Conservation (phyloP, 1,284 basidiomycete species). For the Agroathelia rolfsii region DNA sequence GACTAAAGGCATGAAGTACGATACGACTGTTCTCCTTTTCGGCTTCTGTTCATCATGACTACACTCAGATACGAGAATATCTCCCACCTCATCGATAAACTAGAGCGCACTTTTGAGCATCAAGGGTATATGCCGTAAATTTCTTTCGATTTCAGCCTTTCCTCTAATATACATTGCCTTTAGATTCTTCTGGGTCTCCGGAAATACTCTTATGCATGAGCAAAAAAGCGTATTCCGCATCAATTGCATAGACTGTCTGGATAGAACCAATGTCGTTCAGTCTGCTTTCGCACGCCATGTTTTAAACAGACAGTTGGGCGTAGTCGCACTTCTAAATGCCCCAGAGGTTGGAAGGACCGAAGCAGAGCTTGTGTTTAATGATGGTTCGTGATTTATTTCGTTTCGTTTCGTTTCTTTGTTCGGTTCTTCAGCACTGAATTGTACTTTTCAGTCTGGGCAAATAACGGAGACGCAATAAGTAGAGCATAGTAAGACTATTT, state of each 20-base stretch:
- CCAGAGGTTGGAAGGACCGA: slow-evolving; percentile 40
- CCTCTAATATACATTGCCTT: too few species aligned
- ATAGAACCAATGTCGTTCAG: slow-evolving; percentile 88
- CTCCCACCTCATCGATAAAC: slow-evolving; percentile 58
- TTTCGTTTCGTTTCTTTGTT: slow-evolving; percentile 2
- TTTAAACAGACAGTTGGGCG: slow-evolving; percentile 72
- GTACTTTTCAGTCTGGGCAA: slow-evolving; percentile 84
- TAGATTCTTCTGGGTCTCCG: slow-evolving; percentile 82
- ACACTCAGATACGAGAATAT: slow-evolving; percentile 85
- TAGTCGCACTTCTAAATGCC: slow-evolving; percentile 59
- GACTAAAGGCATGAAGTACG: slow-evolving; percentile 86
- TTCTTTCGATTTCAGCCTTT: too few species aligned
- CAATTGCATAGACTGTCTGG: slow-evolving; percentile 91
- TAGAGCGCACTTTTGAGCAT: slow-evolving; percentile 64
- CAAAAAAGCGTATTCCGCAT: slow-evolving; percentile 81
- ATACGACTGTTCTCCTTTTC: slow-evolving; percentile 16
- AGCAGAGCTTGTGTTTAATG: slow-evolving; percentile 78
- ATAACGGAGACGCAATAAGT: slow-evolving; percentile 87
- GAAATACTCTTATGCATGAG: slow-evolving; percentile 60
- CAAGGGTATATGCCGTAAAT: slow-evolving; percentile 52
- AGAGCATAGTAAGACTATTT: slow-evolving; percentile 64
- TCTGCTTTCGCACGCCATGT: slow-evolving; percentile 85
- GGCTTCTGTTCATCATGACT: slow-evolving; percentile 9
- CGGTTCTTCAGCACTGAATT: too few species aligned
- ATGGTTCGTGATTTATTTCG: slow-evolving; percentile 46